Percentiles rank a stretch among this genome's conserved stretches.
Conservation (phyloP, 192 early-diverging fungal species). For the Obelidium mucronatum region DNA sequence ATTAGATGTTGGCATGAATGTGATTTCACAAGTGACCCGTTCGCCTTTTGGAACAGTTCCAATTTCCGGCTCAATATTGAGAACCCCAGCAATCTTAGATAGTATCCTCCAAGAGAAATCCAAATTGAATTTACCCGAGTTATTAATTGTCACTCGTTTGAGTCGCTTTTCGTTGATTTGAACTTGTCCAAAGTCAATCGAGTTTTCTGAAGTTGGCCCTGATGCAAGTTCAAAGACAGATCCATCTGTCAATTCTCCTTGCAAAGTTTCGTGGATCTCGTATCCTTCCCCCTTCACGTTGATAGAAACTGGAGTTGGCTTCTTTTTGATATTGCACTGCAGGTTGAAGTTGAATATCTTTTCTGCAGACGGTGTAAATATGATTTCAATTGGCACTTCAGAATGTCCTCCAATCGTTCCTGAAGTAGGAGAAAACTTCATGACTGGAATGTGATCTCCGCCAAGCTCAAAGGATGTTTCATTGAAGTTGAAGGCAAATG, state of each 20-base stretch:
- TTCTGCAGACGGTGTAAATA: slow-evolving; percentile 60
- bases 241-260: slow-evolving; percentile 59
- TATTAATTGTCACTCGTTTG: slow-evolving; percentile 57
- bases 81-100: slow-evolving; percentile 25
- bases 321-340: slow-evolving; percentile 62
- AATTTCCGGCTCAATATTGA: slow-evolving; percentile 55
- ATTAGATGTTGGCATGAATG: slow-evolving; percentile 48
- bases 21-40: slow-evolving; percentile 52
- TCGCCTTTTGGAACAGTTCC: slow-evolving; percentile 65
- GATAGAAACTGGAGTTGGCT: slow-evolving; percentile 62
- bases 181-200: slow-evolving; percentile 63
- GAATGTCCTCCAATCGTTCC: slow-evolving; percentile 54
- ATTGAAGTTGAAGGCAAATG: slow-evolving; percentile 61
- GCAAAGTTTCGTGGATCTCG: slow-evolving; percentile 60
- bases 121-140: slow-evolving; percentile 66
- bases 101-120: slow-evolving; percentile 62
- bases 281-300: slow-evolving; percentile 73
- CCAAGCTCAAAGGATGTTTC: slow-evolving; percentile 59
- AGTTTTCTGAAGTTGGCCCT: slow-evolving; percentile 45
- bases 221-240: slow-evolving; percentile 43
- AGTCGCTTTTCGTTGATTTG: slow-evolving; percentile 64
- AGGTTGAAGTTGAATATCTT: slow-evolving; percentile 69
- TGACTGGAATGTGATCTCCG: slow-evolving; percentile 45
- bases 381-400: slow-evolving; percentile 60
- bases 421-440: slow-evolving; percentile 52